These are phyloP conservation scores for Podila minutissima DNA, from an alignment of 192 early-diverging fungal species.

Conservation along the genomic window DNA sequence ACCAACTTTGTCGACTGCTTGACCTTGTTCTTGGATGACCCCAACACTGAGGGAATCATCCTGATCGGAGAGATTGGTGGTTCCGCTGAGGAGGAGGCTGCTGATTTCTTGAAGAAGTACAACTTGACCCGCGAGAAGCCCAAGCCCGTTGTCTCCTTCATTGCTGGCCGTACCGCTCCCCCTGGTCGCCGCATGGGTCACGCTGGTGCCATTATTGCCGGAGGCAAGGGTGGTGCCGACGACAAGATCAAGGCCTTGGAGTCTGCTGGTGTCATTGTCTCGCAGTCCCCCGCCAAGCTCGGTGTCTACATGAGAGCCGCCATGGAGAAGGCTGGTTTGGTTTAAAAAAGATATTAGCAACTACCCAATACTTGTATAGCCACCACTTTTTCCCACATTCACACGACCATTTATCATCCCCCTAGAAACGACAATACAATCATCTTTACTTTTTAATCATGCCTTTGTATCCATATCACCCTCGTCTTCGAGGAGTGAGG, in stretches of 20 bases:
- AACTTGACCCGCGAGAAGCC: conserved; percentile 87
- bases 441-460: no score
- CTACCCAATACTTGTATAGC: neutral
- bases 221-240: conserved; percentile 98
- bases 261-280: conserved; percentile 90
- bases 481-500: no score
- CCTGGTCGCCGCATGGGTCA: conserved; percentile 99
- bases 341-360: conserved; percentile 6
- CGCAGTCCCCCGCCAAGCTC: conserved; percentile 95
- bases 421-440: no score
- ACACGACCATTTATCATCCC: no score
- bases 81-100: conserved; percentile 97
- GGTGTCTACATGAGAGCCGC: conserved; percentile 83
- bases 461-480: neutral
- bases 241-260: conserved; percentile 99
- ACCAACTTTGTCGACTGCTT: conserved; percentile 99
- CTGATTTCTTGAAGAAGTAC: conserved; percentile 95
- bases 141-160: conserved; percentile 99
- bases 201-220: conserved; percentile 99
- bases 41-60: conserved; percentile 97
- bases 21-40: conserved; percentile 93
- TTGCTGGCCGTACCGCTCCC: conserved; percentile 98
- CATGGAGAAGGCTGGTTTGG: conserved; percentile 65
- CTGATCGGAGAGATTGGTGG: conserved; percentile 99
- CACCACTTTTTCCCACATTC: neutral